phyloP scores from a whole-genome alignment of 805 yeast species.

The Pichia insulana region DNA sequence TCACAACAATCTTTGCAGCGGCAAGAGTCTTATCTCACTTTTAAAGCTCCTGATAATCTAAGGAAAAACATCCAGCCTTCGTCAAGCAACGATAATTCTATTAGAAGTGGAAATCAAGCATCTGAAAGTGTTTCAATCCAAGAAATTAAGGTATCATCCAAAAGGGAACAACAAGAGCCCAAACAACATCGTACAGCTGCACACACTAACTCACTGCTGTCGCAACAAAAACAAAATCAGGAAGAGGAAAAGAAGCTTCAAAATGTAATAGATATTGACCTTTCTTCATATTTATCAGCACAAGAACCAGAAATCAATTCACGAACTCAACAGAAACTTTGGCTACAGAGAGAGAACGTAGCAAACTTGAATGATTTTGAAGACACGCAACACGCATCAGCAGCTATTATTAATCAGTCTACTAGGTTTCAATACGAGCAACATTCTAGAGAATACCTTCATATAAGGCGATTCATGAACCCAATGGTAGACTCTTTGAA shows the following conservation, averaged over 20 bases:
- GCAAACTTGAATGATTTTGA: slow-evolving; percentile 54
- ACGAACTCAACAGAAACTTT: slow-evolving; percentile 74
- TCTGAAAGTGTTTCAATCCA: too few species aligned
- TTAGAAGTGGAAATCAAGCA: background rate
- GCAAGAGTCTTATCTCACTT: slow-evolving; percentile 15
- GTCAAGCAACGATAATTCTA: background rate
- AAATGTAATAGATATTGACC: slow-evolving; percentile 7
- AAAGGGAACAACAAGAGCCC: background rate
- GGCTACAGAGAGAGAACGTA: slow-evolving; percentile 64
- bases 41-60: slow-evolving; percentile 6
- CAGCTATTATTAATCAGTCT: slow-evolving; percentile 28
- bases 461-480: slow-evolving; percentile 58
- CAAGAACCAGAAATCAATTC: slow-evolving; percentile 39
- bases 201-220: slow-evolving; percentile 1
- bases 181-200: background rate
- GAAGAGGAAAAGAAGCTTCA: background rate
- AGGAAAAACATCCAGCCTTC: background rate
- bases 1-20: slow-evolving; percentile 15
- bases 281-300: slow-evolving; percentile 27
- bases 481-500: slow-evolving; percentile 60
- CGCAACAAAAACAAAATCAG: slow-evolving; percentile 3
- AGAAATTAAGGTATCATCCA: background rate
- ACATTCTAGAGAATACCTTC: slow-evolving; percentile 63
- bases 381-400: slow-evolving; percentile 20
- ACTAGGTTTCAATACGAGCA: slow-evolving; percentile 72